Conservation (phyloP, 768 basidiomycete genomes). For the Leccinum olivaceopallidum region DNA sequence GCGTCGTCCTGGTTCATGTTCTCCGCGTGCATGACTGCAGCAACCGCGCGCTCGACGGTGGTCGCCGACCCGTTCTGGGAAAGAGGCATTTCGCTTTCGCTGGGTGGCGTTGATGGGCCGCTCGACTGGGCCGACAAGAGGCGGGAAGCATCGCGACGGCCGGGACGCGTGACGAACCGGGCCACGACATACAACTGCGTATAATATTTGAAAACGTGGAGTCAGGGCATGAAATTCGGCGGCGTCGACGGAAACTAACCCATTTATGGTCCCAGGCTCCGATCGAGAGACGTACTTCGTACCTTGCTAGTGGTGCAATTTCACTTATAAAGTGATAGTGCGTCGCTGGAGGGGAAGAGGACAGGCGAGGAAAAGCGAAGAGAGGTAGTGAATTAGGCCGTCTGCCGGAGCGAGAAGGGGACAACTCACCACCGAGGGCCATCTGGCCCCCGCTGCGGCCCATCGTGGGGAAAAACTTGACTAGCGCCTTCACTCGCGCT, state of each 20-base stretch:
- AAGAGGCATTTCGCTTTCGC: neutral
- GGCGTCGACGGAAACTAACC: slow-evolving; percentile 43
- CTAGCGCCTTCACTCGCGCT: slow-evolving; percentile 48
- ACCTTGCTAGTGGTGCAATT: slow-evolving; percentile 60
- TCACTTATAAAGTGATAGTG: slow-evolving; percentile 71
- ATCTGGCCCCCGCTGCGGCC: slow-evolving; percentile 62
- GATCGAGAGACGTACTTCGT: slow-evolving; percentile 59
- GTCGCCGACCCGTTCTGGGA: slow-evolving; percentile 9
- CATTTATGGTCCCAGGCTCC: slow-evolving; percentile 79
- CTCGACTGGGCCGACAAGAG: slow-evolving; percentile 27
- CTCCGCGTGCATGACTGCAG: slow-evolving; percentile 10
- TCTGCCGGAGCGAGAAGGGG: neutral
- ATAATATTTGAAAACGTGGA: neutral
- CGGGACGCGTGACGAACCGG: slow-evolving; percentile 61
- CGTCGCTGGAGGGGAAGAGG: slow-evolving; percentile 43
- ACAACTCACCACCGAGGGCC: slow-evolving; percentile 45
- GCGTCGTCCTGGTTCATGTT: neutral
- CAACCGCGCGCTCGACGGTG: slow-evolving; percentile 16
- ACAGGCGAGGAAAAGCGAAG: neutral
- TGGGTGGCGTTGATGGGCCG: slow-evolving; percentile 24
- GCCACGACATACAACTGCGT: slow-evolving; percentile 60
- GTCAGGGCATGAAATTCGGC: neutral
- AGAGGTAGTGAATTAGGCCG: neutral
- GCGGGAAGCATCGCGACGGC: slow-evolving; percentile 10
- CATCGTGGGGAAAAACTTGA: slow-evolving; percentile 56